Evolutionary conservation across 768 basidiomycete species (phyloP).

Genomic region (Kondoa malvinella): DNA sequence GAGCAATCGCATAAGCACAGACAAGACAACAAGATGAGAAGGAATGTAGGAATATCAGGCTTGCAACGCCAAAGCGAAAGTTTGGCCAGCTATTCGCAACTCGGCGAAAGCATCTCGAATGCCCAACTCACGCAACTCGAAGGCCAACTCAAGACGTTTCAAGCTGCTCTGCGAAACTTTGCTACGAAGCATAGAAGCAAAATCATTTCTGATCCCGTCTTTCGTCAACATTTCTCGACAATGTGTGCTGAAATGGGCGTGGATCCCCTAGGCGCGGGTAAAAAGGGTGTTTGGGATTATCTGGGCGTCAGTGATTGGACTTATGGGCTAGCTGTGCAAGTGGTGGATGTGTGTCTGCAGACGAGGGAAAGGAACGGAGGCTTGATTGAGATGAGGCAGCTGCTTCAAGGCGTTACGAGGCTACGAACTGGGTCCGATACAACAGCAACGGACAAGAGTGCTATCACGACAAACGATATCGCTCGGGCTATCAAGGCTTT

Average conservation of each 20-base stretch:
- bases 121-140: slow-evolving; percentile 63
- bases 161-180: slow-evolving; percentile 58
- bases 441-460: neutral
- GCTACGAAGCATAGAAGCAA: slow-evolving; percentile 65
- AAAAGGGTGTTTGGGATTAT: slow-evolving; percentile 65
- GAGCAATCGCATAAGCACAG: neutral
- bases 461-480: slow-evolving; percentile 32
- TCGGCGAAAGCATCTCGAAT: slow-evolving; percentile 60
- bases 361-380: slow-evolving; percentile 56
- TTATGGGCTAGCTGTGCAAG: slow-evolving; percentile 73
- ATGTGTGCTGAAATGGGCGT: slow-evolving; percentile 93
- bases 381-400: slow-evolving; percentile 70
- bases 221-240: slow-evolving; percentile 80
- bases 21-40: slow-evolving; percentile 7
- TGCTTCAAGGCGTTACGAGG: slow-evolving; percentile 58
- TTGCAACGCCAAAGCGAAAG: slow-evolving; percentile 76
- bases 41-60: slow-evolving; percentile 73
- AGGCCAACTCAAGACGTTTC: slow-evolving; percentile 66
- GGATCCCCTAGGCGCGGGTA: slow-evolving; percentile 49
- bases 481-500: slow-evolving; percentile 55
- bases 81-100: slow-evolving; percentile 57
- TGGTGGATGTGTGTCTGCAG: slow-evolving; percentile 34
- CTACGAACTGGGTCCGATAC: slow-evolving; percentile 41
- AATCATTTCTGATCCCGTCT: slow-evolving; percentile 65
- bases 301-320: slow-evolving; percentile 85